Conservation (phyloP, 441 rosid species). For the Pelargonium citronellum region DNA sequence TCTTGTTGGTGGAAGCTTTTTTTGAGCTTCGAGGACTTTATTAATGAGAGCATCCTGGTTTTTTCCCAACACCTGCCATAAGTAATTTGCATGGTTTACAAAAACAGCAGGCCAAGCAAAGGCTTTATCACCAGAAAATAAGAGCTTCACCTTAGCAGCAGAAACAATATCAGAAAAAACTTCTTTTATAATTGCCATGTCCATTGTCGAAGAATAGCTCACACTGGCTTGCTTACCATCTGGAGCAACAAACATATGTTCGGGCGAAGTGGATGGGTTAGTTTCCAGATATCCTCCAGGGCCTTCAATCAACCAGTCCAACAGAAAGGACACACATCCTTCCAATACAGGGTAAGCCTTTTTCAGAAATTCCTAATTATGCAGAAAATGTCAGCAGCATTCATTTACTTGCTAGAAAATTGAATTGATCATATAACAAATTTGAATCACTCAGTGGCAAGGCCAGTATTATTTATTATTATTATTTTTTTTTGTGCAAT, state of each 20-base stretch:
- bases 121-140: background rate
- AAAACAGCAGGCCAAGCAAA: background rate
- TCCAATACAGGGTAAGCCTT: slow-evolving; percentile 20
- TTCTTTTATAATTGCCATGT: slow-evolving; percentile 22
- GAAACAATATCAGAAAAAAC: slow-evolving; percentile 21
- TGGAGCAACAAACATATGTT: slow-evolving; percentile 23
- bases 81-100: background rate
- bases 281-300: slow-evolving; percentile 22
- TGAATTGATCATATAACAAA: slow-evolving; percentile 2
- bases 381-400: slow-evolving; percentile 13
- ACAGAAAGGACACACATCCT: slow-evolving; percentile 20
- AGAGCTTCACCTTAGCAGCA: slow-evolving; percentile 23
- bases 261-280: slow-evolving; percentile 29
- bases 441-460: background rate
- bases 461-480: background rate
- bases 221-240: slow-evolving; percentile 23
- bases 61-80: slow-evolving; percentile 21
- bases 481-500: background rate
- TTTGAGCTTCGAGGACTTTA: slow-evolving; percentile 19
- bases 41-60: slow-evolving; percentile 4
- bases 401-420: background rate
- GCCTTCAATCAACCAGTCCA: slow-evolving; percentile 28
- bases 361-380: slow-evolving; percentile 21
- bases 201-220: slow-evolving; percentile 30
- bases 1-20: slow-evolving; percentile 23